Base-by-base conservation (phyloP, 2,329 filamentous ascomycete species). In the Pezicula neosporulosa region DNA sequence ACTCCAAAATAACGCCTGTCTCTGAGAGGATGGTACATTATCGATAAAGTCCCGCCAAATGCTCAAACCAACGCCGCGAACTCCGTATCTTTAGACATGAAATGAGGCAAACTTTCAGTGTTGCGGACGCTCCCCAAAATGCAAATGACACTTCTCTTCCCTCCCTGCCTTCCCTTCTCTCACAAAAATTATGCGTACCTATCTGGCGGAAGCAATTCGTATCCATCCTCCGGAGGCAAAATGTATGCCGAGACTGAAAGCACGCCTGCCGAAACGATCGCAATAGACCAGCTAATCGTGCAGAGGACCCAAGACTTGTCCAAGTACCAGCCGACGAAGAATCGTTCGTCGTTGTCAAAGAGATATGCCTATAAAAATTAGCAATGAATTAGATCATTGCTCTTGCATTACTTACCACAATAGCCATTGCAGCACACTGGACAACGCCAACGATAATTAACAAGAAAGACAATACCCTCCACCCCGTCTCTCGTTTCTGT, bases 151-250 rank as follows among this genome's bases (percentile, higher is more conserved):
- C 27, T n/a, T 41, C 21, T 13, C 19, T 35, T 35, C 18, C 30
- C 47, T 21, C 21, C 21, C 6, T 24, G 3, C 6, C 21, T 35
- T 16, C 13, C 37, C 47, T 28, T 19, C 35, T 44, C 18, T 6
- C 10, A 39, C 19, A 50, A 47, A 53, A 27, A 49, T 24, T 38
- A 42, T n/a, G 42, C 54, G 52, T 55, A 49, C 21, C 60, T 50
- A 63, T 68, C 56, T 54, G 64, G 66, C 66, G 75, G 83, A 65
- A 85, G 90, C 56, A 89, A 80, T 67, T 96, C 89, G 72, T 96
- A 97, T 50, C 90, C 92, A 63, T 88, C 89, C 67, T 97, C 92
- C 0, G 83, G 80, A 1, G 90, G 87, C 41, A 96, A 74, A 19
- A 87, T 69, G 53, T 84, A 82, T 5, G 86, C 87, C 2, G 89